Evolutionary conservation across 352 stramenopile species (phyloP).

Genomic region (Globisporangium sylvaticum): DNA sequence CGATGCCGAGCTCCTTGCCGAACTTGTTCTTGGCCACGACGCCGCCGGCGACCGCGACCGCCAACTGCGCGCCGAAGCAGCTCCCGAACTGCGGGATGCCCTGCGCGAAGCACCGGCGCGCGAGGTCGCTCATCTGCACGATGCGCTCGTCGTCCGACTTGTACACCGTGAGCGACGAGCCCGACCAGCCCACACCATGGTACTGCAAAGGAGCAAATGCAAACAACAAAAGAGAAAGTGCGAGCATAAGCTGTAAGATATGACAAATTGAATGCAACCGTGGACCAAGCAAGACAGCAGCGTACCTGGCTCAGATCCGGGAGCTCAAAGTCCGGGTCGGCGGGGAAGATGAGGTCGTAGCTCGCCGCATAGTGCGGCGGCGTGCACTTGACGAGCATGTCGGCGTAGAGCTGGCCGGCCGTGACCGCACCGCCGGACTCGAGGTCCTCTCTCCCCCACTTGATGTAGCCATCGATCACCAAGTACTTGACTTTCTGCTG

Average conservation of each 20-base stretch:
- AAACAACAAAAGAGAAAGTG: not conserved
- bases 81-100: conserved; percentile 75
- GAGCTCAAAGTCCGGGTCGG: conserved; percentile 45
- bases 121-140: conserved; percentile 38
- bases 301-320: conserved; percentile 49
- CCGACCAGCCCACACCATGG: conserved; percentile 73
- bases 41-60: conserved; percentile 48
- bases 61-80: conserved; percentile 70
- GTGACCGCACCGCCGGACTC: conserved; percentile 57
- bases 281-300: not conserved
- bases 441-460: conserved; percentile 51
- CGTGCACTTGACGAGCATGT: conserved; percentile 61
- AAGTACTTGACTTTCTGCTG: conserved; percentile 33
- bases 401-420: conserved; percentile 63
- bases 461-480: conserved; percentile 73
- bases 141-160: conserved; percentile 50
- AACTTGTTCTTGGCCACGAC: conserved; percentile 54
- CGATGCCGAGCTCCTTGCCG: conserved; percentile 64
- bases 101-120: conserved; percentile 32
- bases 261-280: not conserved
- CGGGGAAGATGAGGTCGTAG: conserved; percentile 62
- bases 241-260: not conserved
- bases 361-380: conserved; percentile 26
- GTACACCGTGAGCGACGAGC: conserved; percentile 66
- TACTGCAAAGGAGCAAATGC: conserved; percentile 29